Base-by-base conservation (phyloP, 2,329 filamentous ascomycete species). In the Colletotrichum costaricense region DNA sequence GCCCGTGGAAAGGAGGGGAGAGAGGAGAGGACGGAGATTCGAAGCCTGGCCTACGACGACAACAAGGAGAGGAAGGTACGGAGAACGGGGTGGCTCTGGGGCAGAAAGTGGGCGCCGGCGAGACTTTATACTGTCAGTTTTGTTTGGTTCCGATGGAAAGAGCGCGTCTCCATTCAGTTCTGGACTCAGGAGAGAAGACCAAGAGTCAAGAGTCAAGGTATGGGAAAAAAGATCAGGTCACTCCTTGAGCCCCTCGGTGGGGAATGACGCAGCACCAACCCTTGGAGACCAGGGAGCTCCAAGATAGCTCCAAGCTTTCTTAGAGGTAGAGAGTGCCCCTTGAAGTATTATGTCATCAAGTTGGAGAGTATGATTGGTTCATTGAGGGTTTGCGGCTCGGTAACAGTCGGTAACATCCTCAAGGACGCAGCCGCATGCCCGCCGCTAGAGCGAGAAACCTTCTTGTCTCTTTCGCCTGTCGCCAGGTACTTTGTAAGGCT, bases 191-290 rank as follows among this genome's bases (percentile, higher is more conserved):
- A 24, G 26, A 12, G 5, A 52, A 7, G 38, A 7, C 38, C 38
- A 42, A 49, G 16, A 33, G 30, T 22, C 64, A 30, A 26, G 67
- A 42, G 42, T 35, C 35, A 28, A 24, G 52, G 54, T 46, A 38
- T 16, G 16, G 42, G 19, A 49, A 42, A 42, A 22, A 69, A 73
- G 67, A 71, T 73, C 71, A 73, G 71, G 71, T 73, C 71, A 73
- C 70, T 30, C 62, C 33, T 55, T 59, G 67, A 66, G 71, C 71
- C 71, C 67, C 71, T 70, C 71, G 67, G 67, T 73, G 71, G 71
- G 56, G 71, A 73, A 73, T 73, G 71, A 73, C 71, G 71, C 71
- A 73, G 55, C 16, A 6, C 16, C 16, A 22, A 26, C 19, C 46
- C 28, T 38, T 33, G 22, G n/a, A 63, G 60, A 16, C 67, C 69